Conservation (phyloP, 129 eudicot species). For the Solidago caesia region DNA sequence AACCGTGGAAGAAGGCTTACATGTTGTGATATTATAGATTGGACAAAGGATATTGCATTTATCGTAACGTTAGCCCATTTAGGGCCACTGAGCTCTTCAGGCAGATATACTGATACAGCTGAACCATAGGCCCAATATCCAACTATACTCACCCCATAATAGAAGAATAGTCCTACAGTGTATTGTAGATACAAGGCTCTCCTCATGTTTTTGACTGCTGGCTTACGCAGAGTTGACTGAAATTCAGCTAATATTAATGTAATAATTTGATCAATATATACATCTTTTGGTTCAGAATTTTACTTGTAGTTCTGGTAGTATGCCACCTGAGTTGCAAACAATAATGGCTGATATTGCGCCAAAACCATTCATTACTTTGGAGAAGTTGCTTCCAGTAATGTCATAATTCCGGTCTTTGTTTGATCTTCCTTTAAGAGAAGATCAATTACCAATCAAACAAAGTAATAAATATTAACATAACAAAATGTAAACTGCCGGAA, state of each 20-base stretch:
- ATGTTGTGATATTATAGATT: conserved; percentile 55
- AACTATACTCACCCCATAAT: conserved; percentile 52
- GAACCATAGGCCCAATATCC: conserved; percentile 66
- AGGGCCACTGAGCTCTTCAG: conserved; percentile 47
- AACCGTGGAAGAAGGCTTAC: conserved; percentile 31
- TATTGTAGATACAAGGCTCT: conserved; percentile 52
- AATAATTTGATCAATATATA: not conserved
- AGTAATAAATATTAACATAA: not conserved
- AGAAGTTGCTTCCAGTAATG: conserved; percentile 40
- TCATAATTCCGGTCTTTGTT: conserved; percentile 38
- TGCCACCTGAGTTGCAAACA: conserved; percentile 56
- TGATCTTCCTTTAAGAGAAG: conserved; percentile 35
- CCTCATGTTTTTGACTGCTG: conserved; percentile 54
- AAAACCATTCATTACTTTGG: conserved; percentile 45
- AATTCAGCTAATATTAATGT: not conserved
- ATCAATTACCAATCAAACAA: conserved; percentile 5
- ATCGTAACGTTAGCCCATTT: conserved; percentile 52
- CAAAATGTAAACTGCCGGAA: too few species aligned
- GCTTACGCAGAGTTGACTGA: conserved; percentile 52
- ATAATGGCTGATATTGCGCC: conserved; percentile 61
- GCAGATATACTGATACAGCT: conserved; percentile 46
- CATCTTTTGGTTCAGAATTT: not conserved
- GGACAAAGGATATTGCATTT: conserved; percentile 43
- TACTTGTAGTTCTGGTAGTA: conserved; percentile 56
- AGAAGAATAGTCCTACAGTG: conserved; percentile 41